These are phyloP conservation scores for Glarea lozoyensis DNA, from an alignment of 495 filamentous ascomycete genomes.

Conservation along the genomic window DNA sequence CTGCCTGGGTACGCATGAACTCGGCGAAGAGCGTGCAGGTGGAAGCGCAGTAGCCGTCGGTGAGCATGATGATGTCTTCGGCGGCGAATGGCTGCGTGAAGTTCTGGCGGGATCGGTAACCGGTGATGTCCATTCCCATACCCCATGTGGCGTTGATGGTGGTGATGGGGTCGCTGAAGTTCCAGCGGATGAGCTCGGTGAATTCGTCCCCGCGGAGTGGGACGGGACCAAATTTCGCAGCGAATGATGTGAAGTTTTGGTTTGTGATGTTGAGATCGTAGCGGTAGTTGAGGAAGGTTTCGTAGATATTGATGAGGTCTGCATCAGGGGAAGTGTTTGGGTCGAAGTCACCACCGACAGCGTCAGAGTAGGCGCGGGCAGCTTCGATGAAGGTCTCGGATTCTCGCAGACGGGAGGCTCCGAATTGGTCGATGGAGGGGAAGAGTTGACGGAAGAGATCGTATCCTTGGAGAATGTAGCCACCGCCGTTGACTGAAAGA, in stretches of 20 bases:
- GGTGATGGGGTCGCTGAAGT: constrained; percentile 17
- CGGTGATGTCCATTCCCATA: constrained; percentile 28
- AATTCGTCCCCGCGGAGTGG: constrained; percentile 7
- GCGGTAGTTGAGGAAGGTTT: constrained; percentile 16
- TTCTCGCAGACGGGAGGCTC: constrained; percentile 17
- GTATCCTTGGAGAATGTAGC: constrained; percentile 28
- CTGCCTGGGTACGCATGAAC: constrained; percentile 43
- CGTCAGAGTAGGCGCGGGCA: constrained; percentile 9
- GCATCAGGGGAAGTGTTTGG: constrained; percentile 2
- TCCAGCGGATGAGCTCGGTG: constrained; percentile 14
- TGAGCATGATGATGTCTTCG: constrained; percentile 34
- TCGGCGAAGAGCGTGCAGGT: constrained; percentile 54
- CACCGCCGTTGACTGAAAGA: constrained; percentile 29
- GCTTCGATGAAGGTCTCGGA: constrained; percentile 15
- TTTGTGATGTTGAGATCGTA: constrained; percentile 17
- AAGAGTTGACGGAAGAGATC: constrained; percentile 30
- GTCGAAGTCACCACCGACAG: constrained; percentile 9
- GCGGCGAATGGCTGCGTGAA: constrained; percentile 33
- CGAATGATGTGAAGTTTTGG: constrained; percentile 13
- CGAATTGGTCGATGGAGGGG: constrained; percentile 24
- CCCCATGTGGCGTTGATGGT: constrained; percentile 15
- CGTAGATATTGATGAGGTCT: constrained; percentile 1
- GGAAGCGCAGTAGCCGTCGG: constrained; percentile 56
- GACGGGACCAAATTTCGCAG: constrained; percentile 15
- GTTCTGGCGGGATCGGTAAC: constrained; percentile 30